A percentile compares a stretch with the other conserved stretches of the same genome.
phyloP scores from a whole-genome alignment of 805 yeast genomes.

The Kuraishia capsulata region DNA sequence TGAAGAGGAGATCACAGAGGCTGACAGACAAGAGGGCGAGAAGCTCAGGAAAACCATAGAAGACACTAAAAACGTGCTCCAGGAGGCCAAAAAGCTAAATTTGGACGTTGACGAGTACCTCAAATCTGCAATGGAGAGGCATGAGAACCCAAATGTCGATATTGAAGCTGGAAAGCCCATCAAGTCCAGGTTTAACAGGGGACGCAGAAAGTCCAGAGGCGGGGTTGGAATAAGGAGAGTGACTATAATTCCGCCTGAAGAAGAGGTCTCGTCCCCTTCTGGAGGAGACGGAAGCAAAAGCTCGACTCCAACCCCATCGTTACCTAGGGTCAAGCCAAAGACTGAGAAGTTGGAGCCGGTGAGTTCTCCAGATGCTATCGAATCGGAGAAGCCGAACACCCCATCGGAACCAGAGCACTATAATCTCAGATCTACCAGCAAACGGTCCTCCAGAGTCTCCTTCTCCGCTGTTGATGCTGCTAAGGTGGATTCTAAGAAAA shows the following conservation, averaged over 20 bases:
- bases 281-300: background rate
- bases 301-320: background rate
- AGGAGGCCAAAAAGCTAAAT: constrained; percentile 7
- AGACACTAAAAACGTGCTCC: constrained; percentile 4
- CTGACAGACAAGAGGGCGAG: constrained; percentile 2
- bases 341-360: no score
- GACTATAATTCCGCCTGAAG: background rate
- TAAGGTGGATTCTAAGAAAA: no score
- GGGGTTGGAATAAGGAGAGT: constrained; percentile 15
- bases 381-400: no score
- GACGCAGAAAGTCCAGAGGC: constrained; percentile 19
- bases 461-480: background rate
- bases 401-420: background rate
- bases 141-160: constrained; percentile 2
- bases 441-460: constrained; percentile 1
- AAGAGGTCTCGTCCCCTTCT: background rate
- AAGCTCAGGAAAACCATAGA: constrained; percentile 2
- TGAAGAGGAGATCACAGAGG: constrained; percentile 15
- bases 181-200: background rate
- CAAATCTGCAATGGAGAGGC: constrained; percentile 4
- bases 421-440: constrained; percentile 2
- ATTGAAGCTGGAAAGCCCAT: background rate
- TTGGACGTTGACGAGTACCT: constrained; percentile 7
- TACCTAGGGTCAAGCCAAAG: constrained; percentile 1
- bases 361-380: no score